Percentiles rank a stretch among this genome's conserved stretches.
Evolutionary conservation across 495 filamentous ascomycete species (phyloP).

Genomic region (Penicillium flavigenum): DNA sequence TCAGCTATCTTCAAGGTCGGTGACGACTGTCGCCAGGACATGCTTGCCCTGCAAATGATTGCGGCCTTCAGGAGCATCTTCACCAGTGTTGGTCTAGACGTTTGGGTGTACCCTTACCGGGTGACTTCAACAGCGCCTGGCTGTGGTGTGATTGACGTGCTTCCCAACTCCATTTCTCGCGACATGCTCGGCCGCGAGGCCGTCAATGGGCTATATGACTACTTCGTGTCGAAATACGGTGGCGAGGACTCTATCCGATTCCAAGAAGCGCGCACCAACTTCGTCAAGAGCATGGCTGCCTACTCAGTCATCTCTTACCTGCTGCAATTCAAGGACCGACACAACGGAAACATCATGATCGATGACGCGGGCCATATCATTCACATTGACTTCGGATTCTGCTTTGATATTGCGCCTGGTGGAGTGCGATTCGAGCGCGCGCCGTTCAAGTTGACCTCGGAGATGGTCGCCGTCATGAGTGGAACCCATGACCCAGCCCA

Average conservation of each 20-base stretch:
- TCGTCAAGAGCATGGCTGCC: conserved; percentile 99
- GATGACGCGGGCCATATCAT: conserved; percentile 96
- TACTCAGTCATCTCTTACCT: conserved; percentile 98
- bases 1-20: conserved; percentile 99
- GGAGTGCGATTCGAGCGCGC: conserved; percentile 96
- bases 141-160: conserved; percentile 95
- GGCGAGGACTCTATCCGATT: conserved; percentile 91
- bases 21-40: conserved; percentile 96
- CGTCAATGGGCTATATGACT: conserved; percentile 96
- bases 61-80: conserved; percentile 96
- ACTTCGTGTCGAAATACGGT: conserved; percentile 96
- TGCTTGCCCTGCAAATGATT: conserved; percentile 96
- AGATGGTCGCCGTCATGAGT: conserved; percentile 99
- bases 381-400: conserved; percentile 99
- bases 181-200: conserved; percentile 98
- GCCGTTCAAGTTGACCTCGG: conserved; percentile 94
- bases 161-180: conserved; percentile 95
- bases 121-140: conserved; percentile 98
- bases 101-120: conserved; percentile 95
- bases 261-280: conserved; percentile 93
- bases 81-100: conserved; percentile 87
- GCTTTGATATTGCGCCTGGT: conserved; percentile 97
- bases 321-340: conserved; percentile 97
- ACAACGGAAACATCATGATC: conserved; percentile 99
- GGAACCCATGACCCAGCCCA: conserved; percentile 55